Conservation (phyloP, 2,329 filamentous ascomycete species). For the Colletotrichum shisoi region DNA sequence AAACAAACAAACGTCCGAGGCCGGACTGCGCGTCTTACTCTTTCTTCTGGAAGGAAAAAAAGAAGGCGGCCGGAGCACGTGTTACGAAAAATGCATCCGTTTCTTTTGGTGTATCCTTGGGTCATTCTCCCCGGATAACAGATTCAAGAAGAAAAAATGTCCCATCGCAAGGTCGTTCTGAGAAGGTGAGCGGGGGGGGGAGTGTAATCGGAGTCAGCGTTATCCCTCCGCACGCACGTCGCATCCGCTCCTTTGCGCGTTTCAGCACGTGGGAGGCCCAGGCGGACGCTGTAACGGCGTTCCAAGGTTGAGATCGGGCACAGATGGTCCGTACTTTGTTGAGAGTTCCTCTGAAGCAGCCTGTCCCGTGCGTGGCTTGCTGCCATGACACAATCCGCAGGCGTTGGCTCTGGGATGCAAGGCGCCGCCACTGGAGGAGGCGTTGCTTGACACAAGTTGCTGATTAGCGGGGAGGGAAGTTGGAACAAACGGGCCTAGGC, state of each 20-base stretch:
- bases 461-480: neutral
- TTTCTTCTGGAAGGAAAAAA: neutral
- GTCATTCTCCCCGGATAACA: neutral
- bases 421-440: neutral
- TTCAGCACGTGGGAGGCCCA: constrained; percentile 34
- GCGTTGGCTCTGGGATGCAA: neutral
- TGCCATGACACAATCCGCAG: neutral
- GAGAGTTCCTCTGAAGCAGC: neutral
- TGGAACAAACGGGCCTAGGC: neutral
- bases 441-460: neutral
- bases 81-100: neutral
- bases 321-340: constrained; percentile 13
- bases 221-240: constrained; percentile 17
- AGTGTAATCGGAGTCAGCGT: constrained; percentile 7
- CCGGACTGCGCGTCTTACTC: neutral
- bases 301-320: constrained; percentile 21
- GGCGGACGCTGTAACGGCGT: constrained; percentile 30
- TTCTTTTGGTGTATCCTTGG: neutral
- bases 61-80: no score
- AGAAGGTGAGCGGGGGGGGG: neutral
- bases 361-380: neutral
- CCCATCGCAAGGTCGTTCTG: neutral
- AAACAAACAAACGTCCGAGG: neutral
- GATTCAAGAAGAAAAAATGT: no score
- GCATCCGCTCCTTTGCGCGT: constrained; percentile 32